Base-by-base conservation (phyloP, 768 basidiomycete species). In the Hortiboletus campestris region DNA sequence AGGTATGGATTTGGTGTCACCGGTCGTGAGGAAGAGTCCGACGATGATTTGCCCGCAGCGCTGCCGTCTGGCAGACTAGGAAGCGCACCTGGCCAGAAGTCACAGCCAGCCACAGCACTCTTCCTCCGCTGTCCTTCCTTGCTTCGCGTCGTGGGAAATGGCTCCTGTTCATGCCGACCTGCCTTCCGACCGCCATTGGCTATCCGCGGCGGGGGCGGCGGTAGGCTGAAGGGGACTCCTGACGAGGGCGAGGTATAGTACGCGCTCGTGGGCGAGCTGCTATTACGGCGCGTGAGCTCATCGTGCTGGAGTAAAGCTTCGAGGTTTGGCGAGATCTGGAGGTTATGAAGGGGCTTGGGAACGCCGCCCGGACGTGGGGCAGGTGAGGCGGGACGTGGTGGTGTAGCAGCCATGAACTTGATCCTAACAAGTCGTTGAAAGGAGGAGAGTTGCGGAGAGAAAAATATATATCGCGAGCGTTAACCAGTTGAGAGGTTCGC, bases 221-320 rank as follows among this genome's bases (percentile, higher is more conserved):
- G 71, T 4, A 76, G 60, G 47, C 69, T 67, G 29, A 66, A 38
- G 31, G 60, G 50, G 20, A 66, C 68, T 8, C 46, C 72, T 1
- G 56, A 46, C 0, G 62, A 53, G 9, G 59, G n/a, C 2, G 56
- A 52, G 16, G 60, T 3, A 38, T 55, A 12, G 50, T 51, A 46
- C 14, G 48, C 16, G 50, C 43, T 61, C 5, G 64, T 69, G 14
- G 64, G 67, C 6, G 72, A 67, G 28, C 49, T 38, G 64, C 64
- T 51, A 14, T 45, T 69, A 41, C 66, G 64, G 20, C 80, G 76
- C n/a, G 71, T 71, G 48, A 74, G 75, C 48, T 83, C 80, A 47
- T 84, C 84, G 56, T 84, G 79, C 63, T 83, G 78, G 49, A 85
- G 72, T 9, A 85, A 61, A 25, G 83, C 84, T 57, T 85, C 80